A percentile compares a stretch with the other conserved stretches of the same genome.
Conservation (phyloP, 176 grass and related monocot species). For the Poa pratensis region DNA sequence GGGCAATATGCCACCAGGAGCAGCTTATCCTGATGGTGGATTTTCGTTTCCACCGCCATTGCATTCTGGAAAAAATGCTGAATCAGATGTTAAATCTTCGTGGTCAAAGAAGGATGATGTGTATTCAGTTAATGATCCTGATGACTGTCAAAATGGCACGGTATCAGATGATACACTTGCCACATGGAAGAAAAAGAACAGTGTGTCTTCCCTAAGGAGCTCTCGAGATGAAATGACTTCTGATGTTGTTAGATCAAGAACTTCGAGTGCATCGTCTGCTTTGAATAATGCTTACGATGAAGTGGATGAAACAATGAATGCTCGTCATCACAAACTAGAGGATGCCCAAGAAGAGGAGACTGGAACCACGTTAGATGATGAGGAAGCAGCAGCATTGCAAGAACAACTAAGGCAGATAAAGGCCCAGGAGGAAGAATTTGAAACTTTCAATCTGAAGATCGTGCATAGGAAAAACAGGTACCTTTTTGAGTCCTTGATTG, state of each 20-base stretch:
- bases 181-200: slow-evolving; percentile 90
- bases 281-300: slow-evolving; percentile 67
- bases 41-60: slow-evolving; percentile 87
- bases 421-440: slow-evolving; percentile 95
- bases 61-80: slow-evolving; percentile 51
- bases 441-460: slow-evolving; percentile 97
- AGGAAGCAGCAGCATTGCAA: slow-evolving; percentile 94
- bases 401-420: slow-evolving; percentile 98
- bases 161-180: slow-evolving; percentile 88
- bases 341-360: slow-evolving; percentile 81
- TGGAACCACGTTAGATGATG: slow-evolving; percentile 79
- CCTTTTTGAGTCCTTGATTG: slow-evolving; percentile 13
- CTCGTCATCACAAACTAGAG: slow-evolving; percentile 64
- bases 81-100: slow-evolving; percentile 61
- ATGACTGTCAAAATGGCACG: slow-evolving; percentile 70
- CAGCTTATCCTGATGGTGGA: slow-evolving; percentile 49
- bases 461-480: slow-evolving; percentile 99
- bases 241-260: slow-evolving; percentile 80
- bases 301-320: slow-evolving; percentile 66
- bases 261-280: slow-evolving; percentile 71
- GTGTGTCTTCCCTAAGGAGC: slow-evolving; percentile 71
- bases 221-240: slow-evolving; percentile 76
- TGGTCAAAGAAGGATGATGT: slow-evolving; percentile 68
- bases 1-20: slow-evolving; percentile 49
- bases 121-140: slow-evolving; percentile 57